These are phyloP conservation scores for Chaetoceros muelleri DNA, from an alignment of 108 stramenopile species.

Conservation along the genomic window DNA sequence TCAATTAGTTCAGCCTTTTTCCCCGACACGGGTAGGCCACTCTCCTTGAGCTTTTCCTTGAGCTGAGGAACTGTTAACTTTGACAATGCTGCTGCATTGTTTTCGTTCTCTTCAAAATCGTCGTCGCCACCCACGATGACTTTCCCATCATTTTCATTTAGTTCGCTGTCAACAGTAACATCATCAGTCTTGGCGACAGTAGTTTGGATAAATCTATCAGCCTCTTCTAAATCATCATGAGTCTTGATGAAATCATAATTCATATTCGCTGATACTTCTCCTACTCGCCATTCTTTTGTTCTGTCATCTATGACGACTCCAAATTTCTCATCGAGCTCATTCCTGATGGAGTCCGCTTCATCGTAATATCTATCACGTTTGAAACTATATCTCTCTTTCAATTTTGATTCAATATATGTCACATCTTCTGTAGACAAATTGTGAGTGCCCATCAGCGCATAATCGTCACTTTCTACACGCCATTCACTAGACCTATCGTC, in stretches of 20 bases:
- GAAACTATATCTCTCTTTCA: constrained; percentile 7
- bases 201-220: background rate
- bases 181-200: background rate
- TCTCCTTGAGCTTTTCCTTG: constrained; percentile 43
- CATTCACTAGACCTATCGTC: constrained; percentile 43
- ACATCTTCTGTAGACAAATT: constrained; percentile 9
- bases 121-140: constrained; percentile 6
- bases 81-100: background rate
- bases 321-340: constrained; percentile 13
- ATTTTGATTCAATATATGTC: constrained; percentile 3
- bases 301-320: constrained; percentile 18
- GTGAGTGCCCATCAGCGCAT: constrained; percentile 2
- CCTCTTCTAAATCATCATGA: constrained; percentile 2
- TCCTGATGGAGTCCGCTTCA: constrained; percentile 19
- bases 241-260: background rate
- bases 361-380: constrained; percentile 15
- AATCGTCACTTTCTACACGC: constrained; percentile 23
- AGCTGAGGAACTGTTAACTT: constrained; percentile 37
- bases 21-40: constrained; percentile 46
- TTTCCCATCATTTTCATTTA: constrained; percentile 4
- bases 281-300: constrained; percentile 19
- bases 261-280: background rate
- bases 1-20: constrained; percentile 55
- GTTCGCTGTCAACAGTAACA: constrained; percentile 3
- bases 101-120: background rate